These are phyloP conservation scores for Pleurotus sapidus DNA, from an alignment of 768 basidiomycete genomes.

Conservation along the genomic window DNA sequence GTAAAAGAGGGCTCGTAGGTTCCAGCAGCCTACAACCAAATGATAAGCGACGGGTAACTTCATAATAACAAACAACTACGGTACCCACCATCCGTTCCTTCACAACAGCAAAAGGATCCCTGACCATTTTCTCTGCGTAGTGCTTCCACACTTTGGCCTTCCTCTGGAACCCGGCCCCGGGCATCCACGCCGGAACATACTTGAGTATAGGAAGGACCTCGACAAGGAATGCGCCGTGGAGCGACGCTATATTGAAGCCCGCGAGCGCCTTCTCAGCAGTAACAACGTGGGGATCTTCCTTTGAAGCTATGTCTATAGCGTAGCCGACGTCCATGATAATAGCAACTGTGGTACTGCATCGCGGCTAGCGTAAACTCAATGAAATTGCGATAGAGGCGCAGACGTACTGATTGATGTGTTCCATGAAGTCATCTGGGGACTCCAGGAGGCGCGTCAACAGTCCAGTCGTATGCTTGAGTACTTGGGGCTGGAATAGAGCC, in stretches of 20 bases:
- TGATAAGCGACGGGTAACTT: background rate
- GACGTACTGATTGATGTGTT: constrained; percentile 34
- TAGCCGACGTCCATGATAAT: constrained; percentile 28
- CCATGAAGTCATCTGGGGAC: constrained; percentile 34
- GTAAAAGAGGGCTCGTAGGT: constrained; percentile 4
- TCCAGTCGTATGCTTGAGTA: constrained; percentile 25
- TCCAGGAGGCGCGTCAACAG: constrained; percentile 30
- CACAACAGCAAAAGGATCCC: constrained; percentile 28
- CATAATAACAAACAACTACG: background rate
- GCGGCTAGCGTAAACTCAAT: background rate
- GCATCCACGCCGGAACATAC: constrained; percentile 38
- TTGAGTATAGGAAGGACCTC: constrained; percentile 36
- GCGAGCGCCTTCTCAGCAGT: constrained; percentile 36
- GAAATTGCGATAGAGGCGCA: background rate
- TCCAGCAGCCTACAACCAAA: background rate
- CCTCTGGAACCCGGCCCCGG: constrained; percentile 37
- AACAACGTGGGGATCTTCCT: constrained; percentile 41
- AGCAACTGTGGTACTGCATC: constrained; percentile 5
- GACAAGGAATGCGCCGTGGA: constrained; percentile 44
- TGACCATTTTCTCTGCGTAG: constrained; percentile 25
- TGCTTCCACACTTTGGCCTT: constrained; percentile 29
- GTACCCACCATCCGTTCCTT: constrained; percentile 22
- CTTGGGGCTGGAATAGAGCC: constrained; percentile 24
- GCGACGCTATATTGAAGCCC: constrained; percentile 27
- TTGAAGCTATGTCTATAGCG: constrained; percentile 36